Evolutionary conservation across 1,284 basidiomycete genomes (phyloP).

Genomic region (Cutaneotrichosporon mucoides): DNA sequence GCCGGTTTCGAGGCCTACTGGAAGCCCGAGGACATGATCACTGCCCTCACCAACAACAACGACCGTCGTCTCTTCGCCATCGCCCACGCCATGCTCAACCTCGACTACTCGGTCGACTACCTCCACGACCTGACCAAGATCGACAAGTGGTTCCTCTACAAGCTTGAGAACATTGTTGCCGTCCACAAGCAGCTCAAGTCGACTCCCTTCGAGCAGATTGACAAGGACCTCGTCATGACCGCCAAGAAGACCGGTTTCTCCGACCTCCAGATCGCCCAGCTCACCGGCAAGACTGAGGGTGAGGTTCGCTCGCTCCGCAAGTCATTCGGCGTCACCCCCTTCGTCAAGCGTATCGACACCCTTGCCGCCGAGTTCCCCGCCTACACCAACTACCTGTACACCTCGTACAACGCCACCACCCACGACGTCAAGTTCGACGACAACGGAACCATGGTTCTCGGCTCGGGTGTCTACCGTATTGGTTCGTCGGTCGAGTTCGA

Average conservation of each 20-base stretch:
- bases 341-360: slow-evolving; percentile 99
- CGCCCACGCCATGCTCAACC: slow-evolving; percentile 85
- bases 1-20: slow-evolving; percentile 59
- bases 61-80: slow-evolving; percentile 95
- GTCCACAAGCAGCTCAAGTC: slow-evolving; percentile 70
- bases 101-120: slow-evolving; percentile 82
- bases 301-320: slow-evolving; percentile 81
- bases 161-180: slow-evolving; percentile 79
- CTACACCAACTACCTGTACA: slow-evolving; percentile 99
- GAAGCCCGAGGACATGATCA: slow-evolving; percentile 78
- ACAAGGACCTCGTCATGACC: slow-evolving; percentile 65
- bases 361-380: slow-evolving; percentile 98
- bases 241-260: slow-evolving; percentile 94
- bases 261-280: slow-evolving; percentile 82
- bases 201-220: slow-evolving; percentile 61
- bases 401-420: slow-evolving; percentile 94
- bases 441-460: slow-evolving; percentile 98
- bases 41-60: slow-evolving; percentile 60
- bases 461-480: slow-evolving; percentile 96
- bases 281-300: slow-evolving; percentile 66
- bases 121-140: slow-evolving; percentile 95
- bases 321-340: slow-evolving; percentile 81
- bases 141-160: slow-evolving; percentile 99
- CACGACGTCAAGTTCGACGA: slow-evolving; percentile 97
- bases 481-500: slow-evolving; percentile 99